Base-by-base conservation (phyloP, 768 basidiomycete species). In the Mrakia gelida region DNA sequence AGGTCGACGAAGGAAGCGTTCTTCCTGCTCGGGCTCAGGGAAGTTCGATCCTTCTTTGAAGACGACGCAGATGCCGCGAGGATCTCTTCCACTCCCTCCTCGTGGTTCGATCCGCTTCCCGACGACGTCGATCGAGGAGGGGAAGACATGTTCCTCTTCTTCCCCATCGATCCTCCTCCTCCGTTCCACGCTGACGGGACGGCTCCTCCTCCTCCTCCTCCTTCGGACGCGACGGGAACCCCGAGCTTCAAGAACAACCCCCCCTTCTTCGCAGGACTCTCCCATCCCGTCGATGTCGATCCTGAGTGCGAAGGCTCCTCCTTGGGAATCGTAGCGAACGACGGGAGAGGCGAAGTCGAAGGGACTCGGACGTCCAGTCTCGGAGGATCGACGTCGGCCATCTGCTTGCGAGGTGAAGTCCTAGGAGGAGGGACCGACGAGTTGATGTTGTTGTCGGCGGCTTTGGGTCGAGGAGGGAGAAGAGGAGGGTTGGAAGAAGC, bases 81-180 rank as follows among this genome's bases (percentile, higher is more conserved):
- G 67, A 70, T 34, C 67, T 41, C 34, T 15, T 41, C 67, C 15
- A 5, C 10, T 21, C 34, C 67, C 5, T 52, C 49, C 18, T 21
- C 41, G 67, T 70, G 41, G 34, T 70, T 26, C 21, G 67, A 41
- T 26, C 41, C 34, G 26, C 15, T 38, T 8, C 38, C 9, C 45
- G 38, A 18, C 7, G 15, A 41, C 38, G 34, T n/a, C 13, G 49
- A 52, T 21, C 49, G 9, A 52, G 67, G 67, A n/a, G 67, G 67
- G 1, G 67, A 41, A 16, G 67, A 70, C 38, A 70, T 41, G 38
- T 70, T 70, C 41, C 38, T 70, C 67, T 38, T 70, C 67, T 70
- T 70, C 41, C 18, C 41, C 34, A 70, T 18, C 34, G 67, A 70
- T 21, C 63, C 49, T 52, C 11, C 45, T 52, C 49, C 63, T 34